Base-by-base conservation (phyloP, 2,329 filamentous ascomycete genomes). In the Calcarisporium arbuscula region DNA sequence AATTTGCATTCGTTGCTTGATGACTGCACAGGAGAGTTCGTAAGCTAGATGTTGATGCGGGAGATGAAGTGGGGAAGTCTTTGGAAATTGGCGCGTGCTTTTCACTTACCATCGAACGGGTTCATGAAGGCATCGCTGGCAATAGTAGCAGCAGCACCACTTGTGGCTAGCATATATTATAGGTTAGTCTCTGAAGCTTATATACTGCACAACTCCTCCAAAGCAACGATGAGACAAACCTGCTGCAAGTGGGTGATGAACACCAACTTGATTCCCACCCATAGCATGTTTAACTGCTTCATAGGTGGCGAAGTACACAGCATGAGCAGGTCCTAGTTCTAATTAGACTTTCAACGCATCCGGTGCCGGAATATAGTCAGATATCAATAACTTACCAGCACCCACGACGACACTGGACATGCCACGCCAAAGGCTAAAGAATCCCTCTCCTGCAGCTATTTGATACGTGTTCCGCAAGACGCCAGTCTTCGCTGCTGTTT, bases 1-100 rank as follows among this genome's bases (percentile, higher is more conserved):
- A 40, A 98, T 85, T 62, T 98, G 92, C 92, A 98, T 98, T 51
- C 92, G 85, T 62, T 98, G 92, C 67, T 98, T 98, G 69, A 98
- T 95, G 42, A 98, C 92, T 95, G 53, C 19, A 25, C 10, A 21
- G 9, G 7, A 17, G 4, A n/a, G 19, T 27, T 44, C 28, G 49
- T 38, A 26, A 18, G n/a, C 26, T 8, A 12, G 9, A 8, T 26
- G 30, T n/a, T 15, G 28, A 15, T n/a, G n/a, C n/a, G n/a, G n/a
- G 23, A 23, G 32, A 32, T 25, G 22, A 8, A 9, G 22, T 25
- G n/a, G 22, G 8, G n/a, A n/a, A 8, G 8, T 9, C 22, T n/a
- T 25, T 25, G 22, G 9, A 19, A 18, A 26, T 8, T 18, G 2
- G 8, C 17, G 29, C 28, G 17, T n/a, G n/a, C n/a, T n/a, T n/a